phyloP scores from a whole-genome alignment of 352 stramenopile species.

The Globisporangium camurandrum region DNA sequence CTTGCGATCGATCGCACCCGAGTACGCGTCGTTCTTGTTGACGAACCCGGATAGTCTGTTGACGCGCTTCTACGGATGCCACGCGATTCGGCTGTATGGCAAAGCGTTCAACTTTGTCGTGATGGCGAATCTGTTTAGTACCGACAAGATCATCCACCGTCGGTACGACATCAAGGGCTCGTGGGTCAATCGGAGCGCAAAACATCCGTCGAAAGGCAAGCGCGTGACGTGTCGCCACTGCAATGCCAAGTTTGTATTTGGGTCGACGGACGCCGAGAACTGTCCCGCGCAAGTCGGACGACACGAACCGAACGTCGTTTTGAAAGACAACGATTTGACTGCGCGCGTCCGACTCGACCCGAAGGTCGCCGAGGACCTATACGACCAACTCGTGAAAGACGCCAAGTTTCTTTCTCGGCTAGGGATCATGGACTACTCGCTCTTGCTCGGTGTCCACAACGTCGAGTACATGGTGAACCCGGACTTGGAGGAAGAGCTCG shows the following conservation, averaged over 20 bases:
- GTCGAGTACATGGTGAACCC: slow-evolving; percentile 84
- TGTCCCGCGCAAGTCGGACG: slow-evolving; percentile 68
- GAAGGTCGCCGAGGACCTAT: slow-evolving; percentile 72
- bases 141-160: slow-evolving; percentile 75
- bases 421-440: slow-evolving; percentile 90
- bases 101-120: slow-evolving; percentile 89
- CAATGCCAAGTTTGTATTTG: slow-evolving; percentile 85
- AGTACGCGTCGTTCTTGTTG: slow-evolving; percentile 76
- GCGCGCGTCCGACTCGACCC: slow-evolving; percentile 71
- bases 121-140: slow-evolving; percentile 85
- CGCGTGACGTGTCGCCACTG: slow-evolving; percentile 80
- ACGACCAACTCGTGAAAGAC: slow-evolving; percentile 81
- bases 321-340: slow-evolving; percentile 87
- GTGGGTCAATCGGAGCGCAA: slow-evolving; percentile 84
- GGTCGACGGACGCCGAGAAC: slow-evolving; percentile 69
- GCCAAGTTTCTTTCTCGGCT: slow-evolving; percentile 77
- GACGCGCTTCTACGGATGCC: slow-evolving; percentile 79
- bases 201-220: slow-evolving; percentile 82
- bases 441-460: slow-evolving; percentile 86
- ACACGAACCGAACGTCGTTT: slow-evolving; percentile 80
- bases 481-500: slow-evolving; percentile 47
- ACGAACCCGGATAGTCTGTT: slow-evolving; percentile 79
- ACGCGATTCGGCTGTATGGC: slow-evolving; percentile 79
- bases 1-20: slow-evolving; percentile 66
- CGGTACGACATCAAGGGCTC: slow-evolving; percentile 87